Evolutionary conservation across 495 filamentous ascomycete genomes (phyloP).

Genomic region (Aspergillus incahuasiensis): DNA sequence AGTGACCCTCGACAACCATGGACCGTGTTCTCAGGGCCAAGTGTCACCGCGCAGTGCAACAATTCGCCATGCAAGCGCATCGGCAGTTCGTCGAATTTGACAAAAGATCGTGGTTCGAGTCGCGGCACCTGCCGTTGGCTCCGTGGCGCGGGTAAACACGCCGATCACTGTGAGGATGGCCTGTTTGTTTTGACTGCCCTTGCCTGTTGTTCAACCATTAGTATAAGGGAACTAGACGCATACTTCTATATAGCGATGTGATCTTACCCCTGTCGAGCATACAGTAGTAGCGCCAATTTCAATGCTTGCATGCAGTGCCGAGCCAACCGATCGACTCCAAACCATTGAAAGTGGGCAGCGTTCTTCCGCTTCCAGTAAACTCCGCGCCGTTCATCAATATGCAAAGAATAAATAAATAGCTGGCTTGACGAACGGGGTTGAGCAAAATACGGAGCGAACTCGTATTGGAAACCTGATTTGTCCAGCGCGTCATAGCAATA

Average conservation of each 20-base stretch:
- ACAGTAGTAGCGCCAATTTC: background rate
- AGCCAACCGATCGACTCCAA: background rate
- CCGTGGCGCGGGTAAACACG: background rate
- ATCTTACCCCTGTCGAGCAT: background rate
- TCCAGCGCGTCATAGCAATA: constrained; percentile 2
- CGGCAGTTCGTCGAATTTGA: background rate
- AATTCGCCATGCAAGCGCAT: background rate
- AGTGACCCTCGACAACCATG: too few relatives aligned
- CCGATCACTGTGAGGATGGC: background rate
- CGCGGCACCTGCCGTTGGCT: background rate
- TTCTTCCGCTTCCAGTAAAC: constrained; percentile 5
- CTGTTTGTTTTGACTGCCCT: background rate
- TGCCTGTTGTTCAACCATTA: background rate
- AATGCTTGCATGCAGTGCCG: background rate
- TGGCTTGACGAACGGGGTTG: constrained; percentile 6
- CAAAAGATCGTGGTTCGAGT: background rate
- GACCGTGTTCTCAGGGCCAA: background rate
- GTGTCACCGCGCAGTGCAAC: background rate
- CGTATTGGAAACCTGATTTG: constrained; percentile 2
- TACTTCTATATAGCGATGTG: background rate
- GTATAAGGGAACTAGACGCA: background rate
- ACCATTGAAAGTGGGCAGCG: background rate
- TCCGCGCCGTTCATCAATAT: background rate
- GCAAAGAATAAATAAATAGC: constrained; percentile 3
- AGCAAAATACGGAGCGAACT: background rate